Conservation (phyloP, 768 basidiomycete species). For the Pisolithus microcarpus region DNA sequence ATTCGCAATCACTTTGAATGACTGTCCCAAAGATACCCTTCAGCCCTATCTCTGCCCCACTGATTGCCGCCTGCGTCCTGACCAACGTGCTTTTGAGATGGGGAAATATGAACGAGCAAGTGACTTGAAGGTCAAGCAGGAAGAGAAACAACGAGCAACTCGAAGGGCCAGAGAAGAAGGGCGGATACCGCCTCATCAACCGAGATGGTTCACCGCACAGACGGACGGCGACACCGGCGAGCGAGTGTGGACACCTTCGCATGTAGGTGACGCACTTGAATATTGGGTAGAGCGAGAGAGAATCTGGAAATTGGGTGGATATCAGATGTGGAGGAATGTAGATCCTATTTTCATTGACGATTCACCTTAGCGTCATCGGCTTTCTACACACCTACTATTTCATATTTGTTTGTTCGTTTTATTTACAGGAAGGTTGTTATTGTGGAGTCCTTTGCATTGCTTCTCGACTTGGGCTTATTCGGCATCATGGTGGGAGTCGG, state of each 20-base stretch:
- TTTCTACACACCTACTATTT: too few species aligned
- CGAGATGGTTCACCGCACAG: conserved; percentile 82
- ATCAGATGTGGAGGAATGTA: conserved; percentile 53
- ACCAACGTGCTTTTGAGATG: conserved; percentile 90
- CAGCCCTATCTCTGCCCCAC: conserved; percentile 75
- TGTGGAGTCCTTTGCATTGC: too few species aligned
- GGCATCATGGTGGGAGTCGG: too few species aligned
- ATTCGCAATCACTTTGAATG: conserved; percentile 87
- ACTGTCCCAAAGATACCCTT: conserved; percentile 67
- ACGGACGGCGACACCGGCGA: conserved; percentile 88
- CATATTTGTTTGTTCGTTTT: too few species aligned
- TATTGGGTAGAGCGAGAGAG: conserved; percentile 81
- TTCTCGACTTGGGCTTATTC: too few species aligned
- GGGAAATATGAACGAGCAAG: conserved; percentile 83
- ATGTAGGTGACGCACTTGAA: conserved; percentile 48
- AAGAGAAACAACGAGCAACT: conserved; percentile 71
- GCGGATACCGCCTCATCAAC: conserved; percentile 56
- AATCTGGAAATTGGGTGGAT: conserved; percentile 41
- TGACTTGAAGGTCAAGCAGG: conserved; percentile 69
- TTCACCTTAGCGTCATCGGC: conserved; percentile 6
- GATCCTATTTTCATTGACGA: conserved; percentile 80
- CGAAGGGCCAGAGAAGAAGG: conserved; percentile 74
- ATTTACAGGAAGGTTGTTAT: too few species aligned
- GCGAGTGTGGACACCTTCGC: conserved; percentile 73
- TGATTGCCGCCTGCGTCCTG: conserved; percentile 87